Evolutionary conservation across 768 basidiomycete genomes (phyloP).

Genomic region (Tylopilus vinaceipallidus): DNA sequence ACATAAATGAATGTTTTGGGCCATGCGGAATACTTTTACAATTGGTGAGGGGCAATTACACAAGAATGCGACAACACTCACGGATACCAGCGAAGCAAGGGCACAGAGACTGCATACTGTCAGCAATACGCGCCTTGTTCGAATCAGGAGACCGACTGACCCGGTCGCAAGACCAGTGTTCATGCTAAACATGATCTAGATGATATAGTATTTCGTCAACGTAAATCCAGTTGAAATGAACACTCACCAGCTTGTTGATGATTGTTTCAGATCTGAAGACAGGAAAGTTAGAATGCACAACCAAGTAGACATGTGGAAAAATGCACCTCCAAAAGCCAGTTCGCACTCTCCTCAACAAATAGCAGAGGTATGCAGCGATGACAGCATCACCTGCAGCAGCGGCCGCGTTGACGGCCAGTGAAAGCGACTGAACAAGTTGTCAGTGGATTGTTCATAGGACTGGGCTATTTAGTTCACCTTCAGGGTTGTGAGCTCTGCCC

Average conservation of each 20-base stretch:
- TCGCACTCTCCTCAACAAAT: conserved; percentile 44
- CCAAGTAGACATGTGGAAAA: not conserved
- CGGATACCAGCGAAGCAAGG: conserved; percentile 52
- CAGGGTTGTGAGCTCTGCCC: conserved; percentile 40
- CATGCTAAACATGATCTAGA: conserved; percentile 51
- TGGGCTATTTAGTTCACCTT: conserved; percentile 35
- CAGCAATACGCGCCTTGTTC: not conserved
- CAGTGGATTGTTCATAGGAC: not conserved
- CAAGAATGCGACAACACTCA: conserved; percentile 12
- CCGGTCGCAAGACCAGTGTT: conserved; percentile 39
- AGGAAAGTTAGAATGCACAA: not conserved
- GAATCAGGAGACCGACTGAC: conserved; percentile 13
- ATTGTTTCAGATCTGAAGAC: conserved; percentile 42
- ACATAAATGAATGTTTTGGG: conserved; percentile 55
- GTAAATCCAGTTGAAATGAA: not conserved
- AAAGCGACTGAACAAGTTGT: conserved; percentile 29
- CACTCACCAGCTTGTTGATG: conserved; percentile 42
- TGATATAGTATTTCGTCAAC: not conserved
- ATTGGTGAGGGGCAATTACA: not conserved
- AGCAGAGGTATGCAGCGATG: conserved; percentile 48
- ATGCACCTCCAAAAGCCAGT: conserved; percentile 49
- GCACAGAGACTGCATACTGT: conserved; percentile 44
- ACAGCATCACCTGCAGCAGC: conserved; percentile 47
- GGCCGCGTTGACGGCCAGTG: conserved; percentile 50
- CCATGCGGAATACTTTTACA: conserved; percentile 43